Conservation (phyloP, 2,329 filamentous ascomycete species). For the Monosporascus ibericus region DNA sequence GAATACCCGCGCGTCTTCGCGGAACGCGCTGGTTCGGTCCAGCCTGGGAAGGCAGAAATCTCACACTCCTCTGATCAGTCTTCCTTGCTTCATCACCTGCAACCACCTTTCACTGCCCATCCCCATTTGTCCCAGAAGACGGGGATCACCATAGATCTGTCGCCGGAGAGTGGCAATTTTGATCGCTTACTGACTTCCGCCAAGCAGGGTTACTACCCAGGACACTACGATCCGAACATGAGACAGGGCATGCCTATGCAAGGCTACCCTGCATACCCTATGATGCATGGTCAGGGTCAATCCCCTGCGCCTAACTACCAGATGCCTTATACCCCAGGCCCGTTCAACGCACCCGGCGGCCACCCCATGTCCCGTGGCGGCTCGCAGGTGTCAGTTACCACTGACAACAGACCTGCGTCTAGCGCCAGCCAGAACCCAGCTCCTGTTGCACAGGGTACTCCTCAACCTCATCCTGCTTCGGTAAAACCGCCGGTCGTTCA, state of each 20-base stretch:
- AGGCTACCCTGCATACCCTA: conserved; percentile 23
- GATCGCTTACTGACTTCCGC: conserved; percentile 67
- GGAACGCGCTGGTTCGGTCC: conserved; percentile 11
- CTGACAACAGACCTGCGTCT: conserved; percentile 45
- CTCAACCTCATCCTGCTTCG: conserved; percentile 58
- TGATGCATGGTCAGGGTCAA: conserved; percentile 30
- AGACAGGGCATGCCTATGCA: conserved; percentile 33
- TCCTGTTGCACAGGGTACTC: conserved; percentile 53
- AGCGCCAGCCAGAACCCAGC: conserved; percentile 61
- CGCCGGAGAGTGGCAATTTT: conserved; percentile 64
- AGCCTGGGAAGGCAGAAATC: conserved; percentile 11
- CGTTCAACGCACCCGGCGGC: conserved; percentile 31
- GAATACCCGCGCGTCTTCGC: conserved; percentile 27
- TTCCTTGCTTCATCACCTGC: conserved; percentile 18
- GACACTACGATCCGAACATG: conserved; percentile 43
- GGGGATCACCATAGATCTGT: conserved; percentile 45
- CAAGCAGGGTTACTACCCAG: conserved; percentile 58
- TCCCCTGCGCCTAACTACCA: conserved; percentile 42
- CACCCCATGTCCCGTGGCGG: conserved; percentile 79
- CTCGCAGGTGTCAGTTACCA: conserved; percentile 62
- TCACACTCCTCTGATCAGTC: conserved; percentile 9
- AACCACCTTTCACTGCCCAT: conserved; percentile 23
- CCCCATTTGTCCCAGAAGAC: conserved; percentile 12
- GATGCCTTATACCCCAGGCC: conserved; percentile 37
- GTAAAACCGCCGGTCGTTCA: conserved; percentile 38